Percentiles rank a stretch among this genome's conserved stretches.
phyloP scores from a whole-genome alignment of 805 yeast genomes.

The Candida jianshihensis region DNA sequence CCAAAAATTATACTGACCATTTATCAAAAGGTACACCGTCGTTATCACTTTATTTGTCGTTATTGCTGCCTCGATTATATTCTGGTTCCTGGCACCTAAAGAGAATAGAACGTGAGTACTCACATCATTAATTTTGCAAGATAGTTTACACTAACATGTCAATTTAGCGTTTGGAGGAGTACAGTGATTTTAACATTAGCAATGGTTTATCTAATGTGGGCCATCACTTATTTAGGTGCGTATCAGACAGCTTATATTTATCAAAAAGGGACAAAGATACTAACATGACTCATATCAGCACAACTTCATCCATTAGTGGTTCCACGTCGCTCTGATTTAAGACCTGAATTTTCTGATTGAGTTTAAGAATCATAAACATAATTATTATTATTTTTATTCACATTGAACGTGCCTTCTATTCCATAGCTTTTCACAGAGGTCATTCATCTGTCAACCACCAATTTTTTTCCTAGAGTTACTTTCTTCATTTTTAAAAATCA shows the following conservation, averaged over 20 bases:
- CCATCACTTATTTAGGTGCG: slow-evolving; percentile 69
- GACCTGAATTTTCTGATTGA: slow-evolving; percentile 56
- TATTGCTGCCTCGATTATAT: slow-evolving; percentile 49
- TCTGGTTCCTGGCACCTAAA: slow-evolving; percentile 86
- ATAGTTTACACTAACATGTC: background rate
- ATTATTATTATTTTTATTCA: no score
- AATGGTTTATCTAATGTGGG: slow-evolving; percentile 87
- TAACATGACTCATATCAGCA: no score
- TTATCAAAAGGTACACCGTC: slow-evolving; percentile 35
- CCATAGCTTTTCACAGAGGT: no score
- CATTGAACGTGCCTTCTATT: no score
- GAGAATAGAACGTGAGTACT: slow-evolving; percentile 51
- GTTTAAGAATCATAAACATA: no score
- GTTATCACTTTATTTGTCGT: slow-evolving; percentile 55
- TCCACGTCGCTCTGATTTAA: slow-evolving; percentile 83
- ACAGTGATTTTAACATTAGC: slow-evolving; percentile 61
- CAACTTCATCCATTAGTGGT: slow-evolving; percentile 89
- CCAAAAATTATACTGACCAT: background rate
- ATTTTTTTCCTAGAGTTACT: no score
- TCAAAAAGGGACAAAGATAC: no score
- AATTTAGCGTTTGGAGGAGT: slow-evolving; percentile 57
- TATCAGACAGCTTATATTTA: background rate
- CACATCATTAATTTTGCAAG: no score
- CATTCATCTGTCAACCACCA: no score
- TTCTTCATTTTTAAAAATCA: no score